Base-by-base conservation (phyloP, 331 rosid species). In the Erythrophleum ivorense region DNA sequence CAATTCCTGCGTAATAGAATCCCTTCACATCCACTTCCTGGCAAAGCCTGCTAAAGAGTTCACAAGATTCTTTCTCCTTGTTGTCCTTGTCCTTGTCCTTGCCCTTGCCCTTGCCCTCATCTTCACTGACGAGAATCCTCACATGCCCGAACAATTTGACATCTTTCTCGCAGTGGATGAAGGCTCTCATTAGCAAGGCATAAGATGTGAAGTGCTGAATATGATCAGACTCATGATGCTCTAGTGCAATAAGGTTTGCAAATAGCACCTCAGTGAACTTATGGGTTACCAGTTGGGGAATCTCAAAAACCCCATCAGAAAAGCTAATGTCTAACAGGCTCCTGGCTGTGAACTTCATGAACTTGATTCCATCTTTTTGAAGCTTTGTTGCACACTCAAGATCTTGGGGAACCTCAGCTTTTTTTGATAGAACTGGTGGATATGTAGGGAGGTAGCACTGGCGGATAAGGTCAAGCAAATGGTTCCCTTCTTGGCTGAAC, bases 281-380 rank as follows among this genome's bases (percentile, higher is more conserved):
- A 7, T 80, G 77, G 46, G 77, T 69, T 46, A 41, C 49, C 9
- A 91, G 52, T 18, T 77, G 62, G 7, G 92, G 90, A 67, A 91
- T 82, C 80, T 81, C 82, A 46, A 91, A 52, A 16, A 85, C 86
- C 45, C 96, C 92, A 7, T 76, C 48, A 5, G 12, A 29, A 49
- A 91, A 91, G 65, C 65, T 73, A n/a, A 91, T 55, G 58, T 91
- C 96, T 72, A 88, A 73, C 77, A 91, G 66, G 82, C 87, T 88
- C n/a, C 71, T 57, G 18, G 68, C 19, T 50, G 12, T 55, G 45
- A 55, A 78, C 45, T 19, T 78, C 85, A 83, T 88, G 86, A 91
- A 84, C 73, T 62, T 48, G 41, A 91, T 71, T 21, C 93, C 91
- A 3, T 75, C 40, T 24, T 59, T 19, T 34, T 4, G 43, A 68